Evolutionary conservation across 257 asterid species (phyloP).

Genomic region (Striga asiatica): DNA sequence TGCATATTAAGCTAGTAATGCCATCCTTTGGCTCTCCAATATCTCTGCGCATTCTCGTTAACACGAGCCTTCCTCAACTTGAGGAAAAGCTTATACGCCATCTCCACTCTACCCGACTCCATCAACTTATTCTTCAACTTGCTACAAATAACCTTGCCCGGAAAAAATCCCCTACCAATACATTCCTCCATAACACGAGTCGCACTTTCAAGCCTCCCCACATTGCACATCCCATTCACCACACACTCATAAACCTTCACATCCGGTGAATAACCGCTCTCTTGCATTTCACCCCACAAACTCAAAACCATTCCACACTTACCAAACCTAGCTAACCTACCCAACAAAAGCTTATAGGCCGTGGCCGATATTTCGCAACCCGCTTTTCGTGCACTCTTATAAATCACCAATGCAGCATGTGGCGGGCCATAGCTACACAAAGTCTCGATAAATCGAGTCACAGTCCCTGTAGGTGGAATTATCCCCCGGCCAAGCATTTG

Average conservation of each 20-base stretch:
- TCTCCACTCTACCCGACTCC: slow-evolving; percentile 54
- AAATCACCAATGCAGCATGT: slow-evolving; percentile 74
- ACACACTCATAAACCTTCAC: slow-evolving; percentile 63
- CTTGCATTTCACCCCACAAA: slow-evolving; percentile 78
- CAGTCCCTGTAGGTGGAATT: slow-evolving; percentile 49
- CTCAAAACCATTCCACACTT: slow-evolving; percentile 69
- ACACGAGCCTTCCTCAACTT: slow-evolving; percentile 60
- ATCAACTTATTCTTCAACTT: slow-evolving; percentile 62
- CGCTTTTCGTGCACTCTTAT: slow-evolving; percentile 64
- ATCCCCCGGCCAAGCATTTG: slow-evolving; percentile 64
- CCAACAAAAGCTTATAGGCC: slow-evolving; percentile 64
- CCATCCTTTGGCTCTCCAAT: slow-evolving; percentile 94
- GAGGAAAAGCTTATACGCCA: slow-evolving; percentile 59
- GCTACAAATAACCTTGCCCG: slow-evolving; percentile 64
- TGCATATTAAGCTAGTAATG: slow-evolving; percentile 58
- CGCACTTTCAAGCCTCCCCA: slow-evolving; percentile 69
- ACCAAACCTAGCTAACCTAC: slow-evolving; percentile 76
- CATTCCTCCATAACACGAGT: slow-evolving; percentile 69
- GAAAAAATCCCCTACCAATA: slow-evolving; percentile 52
- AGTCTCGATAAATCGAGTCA: slow-evolving; percentile 55
- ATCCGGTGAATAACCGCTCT: slow-evolving; percentile 65
- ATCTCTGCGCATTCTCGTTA: slow-evolving; percentile 55
- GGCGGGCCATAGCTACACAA: slow-evolving; percentile 91
- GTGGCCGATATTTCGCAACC: slow-evolving; percentile 57
- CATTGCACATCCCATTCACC: slow-evolving; percentile 69